These are phyloP conservation scores for Flaveria bidentis DNA, from an alignment of 129 eudicot genomes.

Conservation along the genomic window DNA sequence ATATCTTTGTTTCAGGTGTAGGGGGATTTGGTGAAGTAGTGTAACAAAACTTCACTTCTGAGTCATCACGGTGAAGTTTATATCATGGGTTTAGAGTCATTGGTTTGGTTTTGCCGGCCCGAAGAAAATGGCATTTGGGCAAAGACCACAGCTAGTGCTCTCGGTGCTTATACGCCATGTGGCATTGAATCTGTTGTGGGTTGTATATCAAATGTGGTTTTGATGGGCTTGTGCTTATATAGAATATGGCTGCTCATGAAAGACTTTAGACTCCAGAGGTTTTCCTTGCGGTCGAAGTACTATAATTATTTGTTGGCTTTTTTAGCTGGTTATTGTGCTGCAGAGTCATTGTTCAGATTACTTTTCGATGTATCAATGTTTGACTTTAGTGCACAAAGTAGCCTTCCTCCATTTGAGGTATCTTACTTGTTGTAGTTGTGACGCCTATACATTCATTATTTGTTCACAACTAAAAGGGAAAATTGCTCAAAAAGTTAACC, in stretches of 20 bases:
- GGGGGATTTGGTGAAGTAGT: background rate
- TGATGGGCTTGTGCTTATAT: conserved; percentile 53
- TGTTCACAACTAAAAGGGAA: background rate
- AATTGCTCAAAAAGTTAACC: background rate
- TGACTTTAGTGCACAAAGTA: conserved; percentile 50
- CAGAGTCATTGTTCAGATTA: conserved; percentile 59
- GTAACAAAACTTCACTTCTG: background rate
- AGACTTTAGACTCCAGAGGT: conserved; percentile 45
- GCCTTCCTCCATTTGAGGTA: conserved; percentile 75
- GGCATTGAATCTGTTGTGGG: conserved; percentile 52
- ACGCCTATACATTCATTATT: background rate
- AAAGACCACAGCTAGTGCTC: conserved; percentile 50
- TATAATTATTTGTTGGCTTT: conserved; percentile 51
- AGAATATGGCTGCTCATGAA: conserved; percentile 56
- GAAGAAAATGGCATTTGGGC: conserved; percentile 67
- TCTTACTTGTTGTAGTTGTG: background rate
- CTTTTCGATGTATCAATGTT: conserved; percentile 48
- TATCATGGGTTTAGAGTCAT: conserved; percentile 49
- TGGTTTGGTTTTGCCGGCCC: conserved; percentile 74
- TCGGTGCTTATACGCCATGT: conserved; percentile 80
- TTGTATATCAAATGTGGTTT: conserved; percentile 50
- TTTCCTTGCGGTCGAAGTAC: conserved; percentile 47
- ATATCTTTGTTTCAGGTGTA: conserved; percentile 25
- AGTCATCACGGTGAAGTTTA: background rate
- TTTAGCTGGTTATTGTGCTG: conserved; percentile 57